Evolutionary conservation across 805 yeast species (phyloP).

Genomic region (Blastobotrys robertii): DNA sequence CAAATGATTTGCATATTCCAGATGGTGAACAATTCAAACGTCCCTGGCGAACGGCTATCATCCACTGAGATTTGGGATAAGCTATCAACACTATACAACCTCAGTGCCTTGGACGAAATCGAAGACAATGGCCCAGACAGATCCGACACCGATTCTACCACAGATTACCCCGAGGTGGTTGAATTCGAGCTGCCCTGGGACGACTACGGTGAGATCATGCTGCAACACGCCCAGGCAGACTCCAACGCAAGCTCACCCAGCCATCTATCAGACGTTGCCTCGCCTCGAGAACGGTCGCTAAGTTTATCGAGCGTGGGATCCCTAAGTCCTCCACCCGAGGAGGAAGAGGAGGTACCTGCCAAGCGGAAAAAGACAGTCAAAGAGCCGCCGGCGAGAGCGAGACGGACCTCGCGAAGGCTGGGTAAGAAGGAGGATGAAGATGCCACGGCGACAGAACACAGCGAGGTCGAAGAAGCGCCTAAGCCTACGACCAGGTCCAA

Average conservation of each 20-base stretch:
- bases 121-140: constrained; percentile 23
- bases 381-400: constrained; percentile 2
- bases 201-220: constrained; percentile 35
- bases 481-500: not conserved
- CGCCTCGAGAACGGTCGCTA: not conserved
- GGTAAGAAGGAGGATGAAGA: constrained; percentile 12
- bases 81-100: constrained; percentile 43
- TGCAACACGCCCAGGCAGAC: constrained; percentile 29
- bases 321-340: constrained; percentile 5
- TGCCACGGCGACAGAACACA: not conserved
- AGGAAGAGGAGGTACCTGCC: constrained; percentile 9
- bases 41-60: constrained; percentile 26
- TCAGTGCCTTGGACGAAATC: constrained; percentile 46
- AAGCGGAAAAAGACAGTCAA: constrained; percentile 10
- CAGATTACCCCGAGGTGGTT: constrained; percentile 5
- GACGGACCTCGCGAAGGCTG: constrained; percentile 14
- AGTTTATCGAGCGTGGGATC: not conserved
- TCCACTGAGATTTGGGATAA: constrained; percentile 50
- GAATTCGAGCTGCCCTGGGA: constrained; percentile 37
- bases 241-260: constrained; percentile 9
- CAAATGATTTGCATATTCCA: constrained; percentile 26
- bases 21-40: constrained; percentile 19
- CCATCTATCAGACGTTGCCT: not conserved
- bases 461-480: not conserved
- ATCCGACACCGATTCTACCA: constrained; percentile 4